Conservation (phyloP, 2,329 filamentous ascomycete genomes). For the Diaporthe sp. region DNA sequence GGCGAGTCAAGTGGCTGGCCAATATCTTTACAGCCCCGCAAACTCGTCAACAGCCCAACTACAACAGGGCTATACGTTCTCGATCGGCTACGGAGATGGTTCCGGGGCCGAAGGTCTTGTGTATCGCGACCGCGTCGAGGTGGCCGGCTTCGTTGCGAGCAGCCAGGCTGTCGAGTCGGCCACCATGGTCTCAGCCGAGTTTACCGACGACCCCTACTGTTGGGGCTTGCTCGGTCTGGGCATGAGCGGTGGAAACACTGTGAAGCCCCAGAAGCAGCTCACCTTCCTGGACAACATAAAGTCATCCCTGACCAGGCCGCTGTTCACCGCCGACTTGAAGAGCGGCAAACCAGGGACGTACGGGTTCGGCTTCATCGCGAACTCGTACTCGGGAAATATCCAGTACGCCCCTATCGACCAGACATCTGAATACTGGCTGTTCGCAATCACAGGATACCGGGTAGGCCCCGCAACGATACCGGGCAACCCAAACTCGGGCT, state of each 20-base stretch:
- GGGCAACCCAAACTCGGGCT: conserved; percentile 16
- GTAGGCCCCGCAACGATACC: conserved; percentile 49
- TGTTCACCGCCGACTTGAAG: conserved; percentile 67
- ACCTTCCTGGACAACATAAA: conserved; percentile 55
- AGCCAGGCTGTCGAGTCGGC: conserved; percentile 51
- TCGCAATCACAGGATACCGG: conserved; percentile 63
- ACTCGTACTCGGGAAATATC: conserved; percentile 65
- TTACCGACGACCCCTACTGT: conserved; percentile 44
- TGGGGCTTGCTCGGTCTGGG: conserved; percentile 48
- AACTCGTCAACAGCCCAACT: conserved; percentile 59
- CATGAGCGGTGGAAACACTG: conserved; percentile 50
- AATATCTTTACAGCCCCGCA: conserved; percentile 67
- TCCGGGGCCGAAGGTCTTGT: conserved; percentile 72
- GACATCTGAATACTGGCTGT: conserved; percentile 68
- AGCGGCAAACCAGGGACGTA: conserved; percentile 58
- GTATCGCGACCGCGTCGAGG: conserved; percentile 72
- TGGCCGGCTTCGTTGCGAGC: conserved; percentile 60
- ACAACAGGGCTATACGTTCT: conserved; percentile 35
- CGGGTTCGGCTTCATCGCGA: conserved; percentile 70
- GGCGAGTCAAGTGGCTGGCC: conserved; percentile 59
- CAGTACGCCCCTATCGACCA: conserved; percentile 64
- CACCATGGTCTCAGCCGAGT: conserved; percentile 45
- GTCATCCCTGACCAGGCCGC: conserved; percentile 51
- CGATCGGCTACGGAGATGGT: conserved; percentile 73
- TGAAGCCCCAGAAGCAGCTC: conserved; percentile 45